A percentile compares a stretch with the other conserved stretches of the same genome.
phyloP scores from a whole-genome alignment of 2,329 filamentous ascomycete species.

The Leptographium flavum region DNA sequence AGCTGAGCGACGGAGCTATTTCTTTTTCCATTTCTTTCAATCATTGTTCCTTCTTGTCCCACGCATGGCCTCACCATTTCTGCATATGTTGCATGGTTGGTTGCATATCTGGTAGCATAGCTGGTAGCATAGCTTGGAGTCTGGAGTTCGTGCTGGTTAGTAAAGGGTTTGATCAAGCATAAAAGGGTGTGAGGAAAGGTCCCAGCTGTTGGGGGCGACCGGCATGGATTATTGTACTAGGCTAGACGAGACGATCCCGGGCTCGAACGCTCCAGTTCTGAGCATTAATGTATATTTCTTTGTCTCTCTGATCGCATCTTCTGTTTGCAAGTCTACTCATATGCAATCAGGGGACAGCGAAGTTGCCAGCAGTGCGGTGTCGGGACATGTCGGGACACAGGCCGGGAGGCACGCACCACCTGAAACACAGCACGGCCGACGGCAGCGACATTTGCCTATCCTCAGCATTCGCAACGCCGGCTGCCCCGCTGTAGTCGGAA shows the following conservation, averaged over 20 bases:
- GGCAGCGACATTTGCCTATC: not conserved
- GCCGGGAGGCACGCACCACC: conserved; percentile 1
- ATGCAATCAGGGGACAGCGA: not conserved
- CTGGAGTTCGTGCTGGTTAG: not conserved
- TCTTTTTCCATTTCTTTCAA: not conserved
- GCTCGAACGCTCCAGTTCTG: not conserved
- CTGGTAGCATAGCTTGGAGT: conserved; percentile 9
- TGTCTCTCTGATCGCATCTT: too few relatives aligned
- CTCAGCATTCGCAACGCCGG: not conserved
- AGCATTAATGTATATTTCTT: too few relatives aligned
- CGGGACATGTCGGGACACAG: not conserved
- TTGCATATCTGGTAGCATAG: not conserved
- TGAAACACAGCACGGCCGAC: not conserved
- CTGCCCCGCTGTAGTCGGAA: not conserved
- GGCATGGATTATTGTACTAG: not conserved
- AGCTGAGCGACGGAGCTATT: not conserved
- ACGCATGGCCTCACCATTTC: not conserved
- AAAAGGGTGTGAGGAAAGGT: not conserved
- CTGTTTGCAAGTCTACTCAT: not conserved
- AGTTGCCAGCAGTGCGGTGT: not conserved
- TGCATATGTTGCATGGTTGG: not conserved
- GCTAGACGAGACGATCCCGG: not conserved
- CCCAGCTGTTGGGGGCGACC: not conserved
- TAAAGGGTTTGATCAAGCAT: not conserved
- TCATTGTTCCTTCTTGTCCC: not conserved